Base-by-base conservation (phyloP, 768 basidiomycete species). In the Neoboletus magnificus region DNA sequence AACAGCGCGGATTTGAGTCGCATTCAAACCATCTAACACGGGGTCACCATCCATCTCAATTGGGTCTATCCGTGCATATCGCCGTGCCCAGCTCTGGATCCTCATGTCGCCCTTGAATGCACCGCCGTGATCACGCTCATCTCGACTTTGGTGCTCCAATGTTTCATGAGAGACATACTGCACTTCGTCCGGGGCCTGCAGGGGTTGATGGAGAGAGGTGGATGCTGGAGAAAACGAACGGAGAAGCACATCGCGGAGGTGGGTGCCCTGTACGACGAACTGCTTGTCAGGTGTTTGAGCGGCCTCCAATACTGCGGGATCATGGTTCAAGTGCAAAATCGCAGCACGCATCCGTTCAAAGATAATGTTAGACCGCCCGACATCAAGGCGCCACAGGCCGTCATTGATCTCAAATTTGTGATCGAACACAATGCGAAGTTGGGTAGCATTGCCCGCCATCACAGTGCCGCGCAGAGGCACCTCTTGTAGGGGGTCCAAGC, bases 1-100 rank as follows among this genome's bases (percentile, higher is more conserved):
- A 57, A 94, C 82, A 0, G 94, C 93, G 54, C 82, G 76, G 48
- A 81, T 79, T 68, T 97, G 94, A n/a, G 86, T 88, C 6, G 68
- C 60, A 66, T 96, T 96, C 60, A 97, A 66, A 0, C 76, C 77
- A 0, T 65, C 56, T 1, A 95, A 64, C 8, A 77, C 71, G 0
- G 93, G 93, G 71, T 97, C 94, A 3, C 91, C 91, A 44, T 89
- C 86, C 5, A 93, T 71, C 10, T 73, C 74, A 29, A 93, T 65
- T 0, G 93, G 90, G 49, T 82, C 68, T 9, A 71, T 65, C 20
- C 66, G 71, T 16, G 79, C 77, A 71, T 95, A 86, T 45, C 94
- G 78, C 54, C 73, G 73, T 9, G 84, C 86, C 94, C 94, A 96
- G 62, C 86, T 91, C 58, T 83, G 82, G 37, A 97, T 88, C 43